These are phyloP conservation scores for Scutellaria barbata DNA, from an alignment of 257 asterid species.

Conservation along the genomic window DNA sequence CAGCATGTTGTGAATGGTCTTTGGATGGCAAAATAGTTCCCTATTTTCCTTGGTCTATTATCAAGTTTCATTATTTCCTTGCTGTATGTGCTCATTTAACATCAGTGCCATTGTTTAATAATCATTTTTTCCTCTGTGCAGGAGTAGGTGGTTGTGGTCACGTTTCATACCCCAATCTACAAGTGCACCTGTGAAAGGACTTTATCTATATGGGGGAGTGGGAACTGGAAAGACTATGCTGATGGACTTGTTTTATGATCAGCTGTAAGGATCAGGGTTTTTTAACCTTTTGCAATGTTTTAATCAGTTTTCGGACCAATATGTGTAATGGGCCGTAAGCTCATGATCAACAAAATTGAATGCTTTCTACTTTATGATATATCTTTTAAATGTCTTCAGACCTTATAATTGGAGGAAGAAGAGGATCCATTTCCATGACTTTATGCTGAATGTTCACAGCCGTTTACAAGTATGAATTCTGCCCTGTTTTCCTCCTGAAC, in stretches of 20 bases:
- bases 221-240: conserved; percentile 98
- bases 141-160: conserved; percentile 97
- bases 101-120: neutral
- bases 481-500: neutral
- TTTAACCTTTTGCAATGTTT: conserved; percentile 14
- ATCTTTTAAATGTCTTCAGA: conserved; percentile 47
- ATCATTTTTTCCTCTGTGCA: conserved; percentile 37
- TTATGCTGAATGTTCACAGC: conserved; percentile 93
- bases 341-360: conserved; percentile 43
- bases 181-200: conserved; percentile 84
- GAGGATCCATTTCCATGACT: conserved; percentile 96
- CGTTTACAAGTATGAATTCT: conserved; percentile 67
- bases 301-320: conserved; percentile 34
- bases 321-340: conserved; percentile 51
- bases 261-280: conserved; percentile 60
- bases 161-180: conserved; percentile 77
- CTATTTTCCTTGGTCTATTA: neutral
- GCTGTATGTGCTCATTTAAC: neutral
- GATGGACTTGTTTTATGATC: conserved; percentile 84
- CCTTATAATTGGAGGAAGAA: conserved; percentile 90
- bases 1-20: neutral
- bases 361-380: conserved; percentile 24
- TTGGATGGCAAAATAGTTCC: conserved; percentile 1
- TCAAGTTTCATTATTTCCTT: neutral
- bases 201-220: conserved; percentile 95